Base-by-base conservation (phyloP, 257 asterid species). In the Lycium ferocissimum region DNA sequence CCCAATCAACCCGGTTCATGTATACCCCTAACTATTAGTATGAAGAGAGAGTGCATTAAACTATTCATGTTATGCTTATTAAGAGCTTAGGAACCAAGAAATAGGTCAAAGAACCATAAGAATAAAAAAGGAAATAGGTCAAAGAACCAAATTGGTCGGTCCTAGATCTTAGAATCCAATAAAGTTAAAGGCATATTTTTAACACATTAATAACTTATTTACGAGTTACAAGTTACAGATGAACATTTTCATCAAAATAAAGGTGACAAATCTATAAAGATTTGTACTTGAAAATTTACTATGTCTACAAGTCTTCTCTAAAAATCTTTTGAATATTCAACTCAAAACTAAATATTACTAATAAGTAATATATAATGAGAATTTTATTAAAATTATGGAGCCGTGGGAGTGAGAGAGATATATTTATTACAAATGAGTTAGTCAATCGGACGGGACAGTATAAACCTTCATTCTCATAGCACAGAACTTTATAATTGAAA, bases 81-180 rank as follows among this genome's bases (percentile, higher is more conserved):
- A 47, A 45, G 61, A 75, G 12, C 81, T 47, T 51, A 15, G 45
- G 14, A 14, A 45, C 80, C 80, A 72, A 43, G 80, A 78, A 53
- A 22, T 78, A 53, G 82, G 20, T 66, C 73, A 66, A 66, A 66
- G 73, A 66, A 66, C 43, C 43, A 2, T 40, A 3, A 40, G 45
- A 40, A 40, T 40, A 35, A 33, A 15, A 66, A 66, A 6, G n/a
- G 17, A 71, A 17, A 40, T 26, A 51, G 82, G 82, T 51, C 82
- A 26, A 78, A 78, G 49, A 78, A 53, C 82, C 65, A 33, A 53
- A 78, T 26, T 78, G 26, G 2, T 53, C 5, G 12, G 65, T 14
- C 49, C 65, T 15, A 78, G 65, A 51, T 26, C 26, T 78, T 53
- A 15, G 47, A 78, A 78, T 78, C 82, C 82, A 53, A 78, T 78